A percentile compares a stretch with the other conserved stretches of the same genome.
Evolutionary conservation across 805 yeast genomes (phyloP).

Genomic region (Torulaspora gathmanii): DNA sequence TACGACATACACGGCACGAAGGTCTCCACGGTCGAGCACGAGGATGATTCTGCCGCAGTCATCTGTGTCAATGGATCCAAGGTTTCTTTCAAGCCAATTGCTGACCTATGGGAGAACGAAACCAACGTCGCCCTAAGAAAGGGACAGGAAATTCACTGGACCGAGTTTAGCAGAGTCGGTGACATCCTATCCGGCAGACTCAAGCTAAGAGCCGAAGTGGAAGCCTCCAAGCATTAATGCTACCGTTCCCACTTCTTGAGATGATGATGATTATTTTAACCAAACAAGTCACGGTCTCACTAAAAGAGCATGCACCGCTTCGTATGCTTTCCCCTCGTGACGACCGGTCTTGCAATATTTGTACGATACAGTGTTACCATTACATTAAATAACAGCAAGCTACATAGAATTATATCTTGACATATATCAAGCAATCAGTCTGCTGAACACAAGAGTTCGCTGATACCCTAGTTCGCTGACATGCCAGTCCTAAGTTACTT

Average conservation of each 20-base stretch:
- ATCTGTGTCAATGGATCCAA: constrained; percentile 68
- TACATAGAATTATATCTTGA: not conserved
- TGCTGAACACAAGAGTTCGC: not conserved
- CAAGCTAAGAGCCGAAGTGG: constrained; percentile 43
- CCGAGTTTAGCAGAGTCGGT: constrained; percentile 49
- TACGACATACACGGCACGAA: constrained; percentile 46
- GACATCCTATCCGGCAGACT: constrained; percentile 72
- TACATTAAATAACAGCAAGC: not conserved
- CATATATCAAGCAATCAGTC: not conserved
- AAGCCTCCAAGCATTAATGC: constrained; percentile 15
- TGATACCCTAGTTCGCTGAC: not conserved
- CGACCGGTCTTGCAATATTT: constrained; percentile 3
- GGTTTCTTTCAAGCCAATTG: constrained; percentile 53
- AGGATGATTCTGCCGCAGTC: constrained; percentile 49
- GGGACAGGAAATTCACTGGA: constrained; percentile 68
- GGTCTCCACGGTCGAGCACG: constrained; percentile 41
- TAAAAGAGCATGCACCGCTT: no score
- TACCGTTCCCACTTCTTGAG: constrained; percentile 6
- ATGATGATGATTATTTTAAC: constrained; percentile 11
- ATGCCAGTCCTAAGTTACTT: no score
- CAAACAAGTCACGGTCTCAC: not conserved
- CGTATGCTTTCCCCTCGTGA: not conserved
- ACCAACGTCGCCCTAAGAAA: constrained; percentile 61
- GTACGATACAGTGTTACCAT: constrained; percentile 10
- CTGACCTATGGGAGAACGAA: constrained; percentile 52